phyloP scores from a whole-genome alignment of 192 early-diverging fungal species.

The Rhizoclosmatium sp. region DNA sequence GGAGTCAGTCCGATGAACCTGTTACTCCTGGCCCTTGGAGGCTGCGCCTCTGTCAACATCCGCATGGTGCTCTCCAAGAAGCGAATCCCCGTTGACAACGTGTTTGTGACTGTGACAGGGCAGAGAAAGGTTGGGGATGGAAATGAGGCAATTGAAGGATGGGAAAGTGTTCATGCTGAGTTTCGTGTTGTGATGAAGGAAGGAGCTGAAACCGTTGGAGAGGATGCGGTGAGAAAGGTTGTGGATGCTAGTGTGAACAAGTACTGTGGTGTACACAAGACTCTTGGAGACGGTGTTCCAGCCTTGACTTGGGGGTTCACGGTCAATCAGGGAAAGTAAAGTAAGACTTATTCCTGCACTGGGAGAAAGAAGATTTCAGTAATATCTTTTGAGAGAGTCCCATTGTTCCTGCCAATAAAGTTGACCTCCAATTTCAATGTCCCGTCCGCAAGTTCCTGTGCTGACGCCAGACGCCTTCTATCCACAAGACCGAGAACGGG shows the following conservation, averaged over 20 bases:
- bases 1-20: constrained; percentile 14
- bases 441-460: neutral
- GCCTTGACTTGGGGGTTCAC: constrained; percentile 1
- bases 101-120: neutral
- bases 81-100: neutral
- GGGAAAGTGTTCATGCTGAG: constrained; percentile 13
- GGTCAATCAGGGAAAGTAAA: neutral
- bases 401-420: no score
- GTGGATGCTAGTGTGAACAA: constrained; percentile 7
- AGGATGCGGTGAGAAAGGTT: neutral
- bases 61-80: neutral
- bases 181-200: neutral
- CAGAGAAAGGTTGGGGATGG: neutral
- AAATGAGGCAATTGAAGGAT: neutral
- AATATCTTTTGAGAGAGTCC: no score
- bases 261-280: constrained; percentile 28
- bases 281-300: neutral
- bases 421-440: no score
- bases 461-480: neutral
- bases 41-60: constrained; percentile 10
- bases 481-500: neutral
- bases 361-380: no score
- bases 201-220: neutral
- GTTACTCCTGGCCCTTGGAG: constrained; percentile 11
- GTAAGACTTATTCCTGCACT: no score